Conservation (phyloP, 2,329 filamentous ascomycete genomes). For the Xylariaceae sp. region DNA sequence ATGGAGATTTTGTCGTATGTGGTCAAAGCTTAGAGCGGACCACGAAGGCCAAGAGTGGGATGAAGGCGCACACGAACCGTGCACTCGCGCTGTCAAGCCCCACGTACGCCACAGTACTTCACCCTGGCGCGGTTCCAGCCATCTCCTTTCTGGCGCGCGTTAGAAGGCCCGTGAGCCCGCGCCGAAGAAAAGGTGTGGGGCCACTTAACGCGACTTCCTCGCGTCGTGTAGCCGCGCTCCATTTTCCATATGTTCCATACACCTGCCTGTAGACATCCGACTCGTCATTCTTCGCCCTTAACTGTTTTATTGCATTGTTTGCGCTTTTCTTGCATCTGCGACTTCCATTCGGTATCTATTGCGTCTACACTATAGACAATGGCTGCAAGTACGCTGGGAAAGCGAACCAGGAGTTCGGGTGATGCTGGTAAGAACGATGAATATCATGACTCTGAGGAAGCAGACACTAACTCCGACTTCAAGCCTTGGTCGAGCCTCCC, state of each 20-base stretch:
- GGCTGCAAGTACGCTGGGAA: constrained; percentile 37
- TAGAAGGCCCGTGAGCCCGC: background rate
- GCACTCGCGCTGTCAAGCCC: background rate
- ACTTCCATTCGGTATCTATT: background rate
- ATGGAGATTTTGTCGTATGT: no score
- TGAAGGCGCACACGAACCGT: background rate
- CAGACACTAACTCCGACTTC: constrained; percentile 14
- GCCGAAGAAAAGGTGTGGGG: constrained; percentile 5
- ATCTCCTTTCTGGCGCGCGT: background rate
- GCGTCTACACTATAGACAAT: constrained; percentile 8
- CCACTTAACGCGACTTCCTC: constrained; percentile 25
- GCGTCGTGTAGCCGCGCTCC: constrained; percentile 18
- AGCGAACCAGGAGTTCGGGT: constrained; percentile 37
- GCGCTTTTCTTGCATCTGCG: background rate
- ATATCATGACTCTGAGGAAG: constrained; percentile 5
- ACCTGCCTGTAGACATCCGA: no score
- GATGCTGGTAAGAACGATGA: constrained; percentile 30
- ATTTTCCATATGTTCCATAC: constrained; percentile 2
- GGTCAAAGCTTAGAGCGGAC: background rate
- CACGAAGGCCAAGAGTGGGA: background rate
- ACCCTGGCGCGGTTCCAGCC: no score
- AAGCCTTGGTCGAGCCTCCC: constrained; percentile 30
- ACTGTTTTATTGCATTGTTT: constrained; percentile 4
- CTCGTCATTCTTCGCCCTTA: constrained; percentile 1
- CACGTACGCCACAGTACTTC: background rate